Evolutionary conservation across 1,284 basidiomycete species (phyloP).

Genomic region (Wolfiporia cocos): DNA sequence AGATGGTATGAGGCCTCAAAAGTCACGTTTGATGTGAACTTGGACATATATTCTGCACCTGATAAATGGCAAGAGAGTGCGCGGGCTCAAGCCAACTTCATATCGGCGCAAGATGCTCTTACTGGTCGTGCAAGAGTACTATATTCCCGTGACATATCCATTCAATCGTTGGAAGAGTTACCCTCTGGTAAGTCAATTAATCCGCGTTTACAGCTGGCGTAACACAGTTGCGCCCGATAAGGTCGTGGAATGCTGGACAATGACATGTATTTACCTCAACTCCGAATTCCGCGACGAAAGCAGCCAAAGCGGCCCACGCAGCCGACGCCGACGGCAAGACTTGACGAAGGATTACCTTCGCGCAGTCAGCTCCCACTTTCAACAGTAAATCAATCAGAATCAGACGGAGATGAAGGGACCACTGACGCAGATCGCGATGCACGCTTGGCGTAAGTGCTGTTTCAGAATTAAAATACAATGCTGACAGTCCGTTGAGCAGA

Average conservation of each 20-base stretch:
- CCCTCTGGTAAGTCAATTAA: conserved; percentile 1
- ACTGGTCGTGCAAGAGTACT: conserved; percentile 63
- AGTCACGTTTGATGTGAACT: conserved; percentile 44
- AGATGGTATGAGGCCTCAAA: conserved; percentile 70
- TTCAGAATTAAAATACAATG: too few species aligned
- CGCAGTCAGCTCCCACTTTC: too few species aligned
- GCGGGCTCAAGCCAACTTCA: conserved; percentile 55
- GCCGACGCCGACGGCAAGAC: too few species aligned
- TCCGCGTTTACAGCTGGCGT: too few species aligned
- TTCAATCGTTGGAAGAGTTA: not conserved
- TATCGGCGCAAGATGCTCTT: conserved; percentile 63
- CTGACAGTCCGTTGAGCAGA: conserved; percentile 25
- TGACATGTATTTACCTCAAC: conserved; percentile 53
- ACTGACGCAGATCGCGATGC: conserved; percentile 64
- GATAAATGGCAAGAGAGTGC: conserved; percentile 49
- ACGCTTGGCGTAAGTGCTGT: conserved; percentile 49
- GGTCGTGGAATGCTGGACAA: conserved; percentile 34
- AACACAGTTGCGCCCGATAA: too few species aligned
- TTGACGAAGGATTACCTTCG: too few species aligned
- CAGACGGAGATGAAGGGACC: conserved; percentile 56
- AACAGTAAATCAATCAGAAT: conserved; percentile 48
- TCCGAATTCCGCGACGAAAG: conserved; percentile 29
- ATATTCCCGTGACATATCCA: conserved; percentile 26
- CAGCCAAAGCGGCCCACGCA: conserved; percentile 1
- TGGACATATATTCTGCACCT: conserved; percentile 71